Evolutionary conservation across 2,329 filamentous ascomycete species (phyloP).

Genomic region (Neopestalotiopsis clavispora): DNA sequence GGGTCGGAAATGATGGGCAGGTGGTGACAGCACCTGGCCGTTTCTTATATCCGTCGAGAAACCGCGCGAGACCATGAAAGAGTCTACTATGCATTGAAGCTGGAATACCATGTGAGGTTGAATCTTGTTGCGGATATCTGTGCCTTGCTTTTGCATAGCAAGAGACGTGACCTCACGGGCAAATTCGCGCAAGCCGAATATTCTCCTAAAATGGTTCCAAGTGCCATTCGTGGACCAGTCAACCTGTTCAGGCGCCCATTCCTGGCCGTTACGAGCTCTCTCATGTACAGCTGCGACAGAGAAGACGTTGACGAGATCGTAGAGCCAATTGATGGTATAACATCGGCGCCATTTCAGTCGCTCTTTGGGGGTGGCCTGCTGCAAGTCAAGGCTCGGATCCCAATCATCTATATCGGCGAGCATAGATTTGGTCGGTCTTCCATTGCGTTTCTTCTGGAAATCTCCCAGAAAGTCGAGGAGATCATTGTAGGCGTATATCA

Average conservation of each 20-base stretch:
- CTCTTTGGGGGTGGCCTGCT: conserved; percentile 41
- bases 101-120: conserved; percentile 54
- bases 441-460: not conserved
- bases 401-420: conserved; percentile 33
- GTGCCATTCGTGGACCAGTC: not conserved
- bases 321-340: conserved; percentile 58
- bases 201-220: conserved; percentile 32
- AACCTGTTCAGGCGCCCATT: not conserved
- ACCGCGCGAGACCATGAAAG: conserved; percentile 36
- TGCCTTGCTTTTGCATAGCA: conserved; percentile 48
- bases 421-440: not conserved
- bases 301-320: conserved; percentile 54
- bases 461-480: not conserved
- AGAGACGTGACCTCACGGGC: conserved; percentile 47
- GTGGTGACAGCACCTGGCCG: not conserved
- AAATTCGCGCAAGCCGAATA: conserved; percentile 53
- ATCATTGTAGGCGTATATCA: not conserved
- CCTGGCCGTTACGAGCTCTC: conserved; percentile 39
- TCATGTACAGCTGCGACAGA: conserved; percentile 44
- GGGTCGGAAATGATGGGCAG: not conserved
- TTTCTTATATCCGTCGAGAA: not conserved
- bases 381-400: conserved; percentile 46
- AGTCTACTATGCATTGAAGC: conserved; percentile 55
- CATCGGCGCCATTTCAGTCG: conserved; percentile 49
- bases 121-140: conserved; percentile 44